phyloP scores from a whole-genome alignment of 148 eudicot genomes.

The Rhododendron williamsianum region DNA sequence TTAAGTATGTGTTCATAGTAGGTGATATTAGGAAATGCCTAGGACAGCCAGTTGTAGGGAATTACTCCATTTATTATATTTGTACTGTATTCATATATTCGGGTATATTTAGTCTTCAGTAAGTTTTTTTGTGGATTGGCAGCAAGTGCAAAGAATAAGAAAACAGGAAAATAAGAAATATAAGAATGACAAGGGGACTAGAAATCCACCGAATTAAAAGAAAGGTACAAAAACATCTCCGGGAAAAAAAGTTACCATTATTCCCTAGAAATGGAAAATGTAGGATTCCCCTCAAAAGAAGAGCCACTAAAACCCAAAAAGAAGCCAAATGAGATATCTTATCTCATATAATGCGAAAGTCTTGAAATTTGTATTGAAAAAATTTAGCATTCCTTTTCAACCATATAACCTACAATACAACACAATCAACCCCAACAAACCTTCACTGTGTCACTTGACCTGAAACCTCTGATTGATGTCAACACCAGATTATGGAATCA shows the following conservation, averaged over 20 bases:
- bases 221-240: no score
- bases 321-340: not conserved
- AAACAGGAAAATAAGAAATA: no score
- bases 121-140: not conserved
- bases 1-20: not conserved
- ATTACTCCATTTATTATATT: not conserved
- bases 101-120: not conserved
- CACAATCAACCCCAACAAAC: not conserved
- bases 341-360: not conserved
- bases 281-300: no score
- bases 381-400: not conserved
- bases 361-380: not conserved
- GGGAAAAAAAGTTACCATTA: no score
- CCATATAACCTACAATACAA: not conserved
- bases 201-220: no score
- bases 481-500: not conserved
- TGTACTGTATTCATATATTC: not conserved
- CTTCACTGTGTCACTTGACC: not conserved
- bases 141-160: no score
- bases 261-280: no score
- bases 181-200: no score
- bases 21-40: not conserved
- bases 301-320: not conserved
- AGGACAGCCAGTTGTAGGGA: not conserved
- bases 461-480: not conserved